Conservation (phyloP, 148 eudicot species). For the Cornus suecica region DNA sequence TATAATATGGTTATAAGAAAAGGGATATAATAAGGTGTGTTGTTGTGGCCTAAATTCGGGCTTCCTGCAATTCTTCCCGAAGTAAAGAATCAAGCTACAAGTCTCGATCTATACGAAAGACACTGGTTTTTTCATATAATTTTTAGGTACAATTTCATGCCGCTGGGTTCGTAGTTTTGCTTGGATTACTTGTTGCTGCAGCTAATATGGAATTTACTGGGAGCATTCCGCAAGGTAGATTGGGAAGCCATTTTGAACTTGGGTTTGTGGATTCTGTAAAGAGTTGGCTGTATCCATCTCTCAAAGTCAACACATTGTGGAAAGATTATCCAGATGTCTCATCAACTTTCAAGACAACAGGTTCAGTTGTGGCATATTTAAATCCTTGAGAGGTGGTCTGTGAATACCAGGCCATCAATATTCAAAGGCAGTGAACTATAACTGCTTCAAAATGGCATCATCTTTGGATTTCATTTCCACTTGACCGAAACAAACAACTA, state of each 20-base stretch:
- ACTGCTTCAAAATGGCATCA: too few species aligned
- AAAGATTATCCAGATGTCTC: constrained; percentile 87
- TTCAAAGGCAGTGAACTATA: too few species aligned
- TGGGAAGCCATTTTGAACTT: constrained; percentile 88
- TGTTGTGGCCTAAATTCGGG: too few species aligned
- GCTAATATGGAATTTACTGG: constrained; percentile 98
- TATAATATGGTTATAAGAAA: too few species aligned
- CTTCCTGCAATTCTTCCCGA: too few species aligned
- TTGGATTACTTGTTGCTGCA: constrained; percentile 88
- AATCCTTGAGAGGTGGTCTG: constrained; percentile 13
- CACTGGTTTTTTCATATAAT: not conserved
- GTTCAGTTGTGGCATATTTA: constrained; percentile 52
- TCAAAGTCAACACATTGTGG: constrained; percentile 81
- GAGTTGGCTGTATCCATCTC: constrained; percentile 82
- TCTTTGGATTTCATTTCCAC: too few species aligned
- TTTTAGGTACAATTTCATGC: constrained; percentile 96
- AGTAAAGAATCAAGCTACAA: too few species aligned
- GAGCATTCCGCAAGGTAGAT: constrained; percentile 86
- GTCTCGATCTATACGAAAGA: too few species aligned
- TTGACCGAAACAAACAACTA: too few species aligned
- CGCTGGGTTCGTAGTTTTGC: constrained; percentile 80
- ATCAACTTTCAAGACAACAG: constrained; percentile 82
- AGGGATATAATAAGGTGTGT: too few species aligned
- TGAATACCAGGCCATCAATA: too few species aligned
- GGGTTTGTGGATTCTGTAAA: constrained; percentile 73